Conservation (phyloP, 768 basidiomycete species). For the Goffeauzyma gilvescens region DNA sequence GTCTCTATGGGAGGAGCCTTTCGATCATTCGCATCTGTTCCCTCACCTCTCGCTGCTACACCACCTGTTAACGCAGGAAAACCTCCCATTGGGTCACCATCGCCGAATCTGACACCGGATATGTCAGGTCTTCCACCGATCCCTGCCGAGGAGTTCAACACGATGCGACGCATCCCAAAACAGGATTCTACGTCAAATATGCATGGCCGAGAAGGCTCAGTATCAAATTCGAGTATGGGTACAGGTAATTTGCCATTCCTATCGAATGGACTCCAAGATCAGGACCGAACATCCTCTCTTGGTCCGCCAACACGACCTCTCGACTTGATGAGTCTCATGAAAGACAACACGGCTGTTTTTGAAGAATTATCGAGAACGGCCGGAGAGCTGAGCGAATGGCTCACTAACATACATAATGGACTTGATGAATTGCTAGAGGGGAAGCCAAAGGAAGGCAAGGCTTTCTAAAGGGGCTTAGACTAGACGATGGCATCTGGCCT, state of each 20-base stretch:
- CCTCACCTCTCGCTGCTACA: conserved; percentile 20
- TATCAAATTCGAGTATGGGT: conserved; percentile 1
- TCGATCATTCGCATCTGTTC: conserved; percentile 22
- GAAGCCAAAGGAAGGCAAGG: too few relatives aligned
- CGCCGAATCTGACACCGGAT: too few relatives aligned
- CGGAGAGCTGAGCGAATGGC: conserved; percentile 56
- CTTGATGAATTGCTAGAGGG: conserved; percentile 48
- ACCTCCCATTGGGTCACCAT: too few relatives aligned
- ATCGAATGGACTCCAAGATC: too few relatives aligned
- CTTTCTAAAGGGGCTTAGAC: too few relatives aligned
- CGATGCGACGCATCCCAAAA: neutral
- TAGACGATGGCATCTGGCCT: too few relatives aligned
- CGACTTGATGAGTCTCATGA: conserved; percentile 45
- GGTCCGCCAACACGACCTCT: conserved; percentile 41
- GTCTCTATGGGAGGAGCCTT: conserved; percentile 15
- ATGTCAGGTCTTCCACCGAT: neutral
- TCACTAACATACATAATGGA: conserved; percentile 54
- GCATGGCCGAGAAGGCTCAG: neutral
- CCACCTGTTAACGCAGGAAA: conserved; percentile 1
- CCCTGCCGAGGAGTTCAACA: neutral
- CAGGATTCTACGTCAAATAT: conserved; percentile 2
- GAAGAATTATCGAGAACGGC: conserved; percentile 53
- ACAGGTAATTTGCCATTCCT: neutral
- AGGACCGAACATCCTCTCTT: too few relatives aligned
- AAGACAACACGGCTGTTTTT: conserved; percentile 44